phyloP scores from a whole-genome alignment of 352 stramenopile species.

The Globisporangium paddicum region DNA sequence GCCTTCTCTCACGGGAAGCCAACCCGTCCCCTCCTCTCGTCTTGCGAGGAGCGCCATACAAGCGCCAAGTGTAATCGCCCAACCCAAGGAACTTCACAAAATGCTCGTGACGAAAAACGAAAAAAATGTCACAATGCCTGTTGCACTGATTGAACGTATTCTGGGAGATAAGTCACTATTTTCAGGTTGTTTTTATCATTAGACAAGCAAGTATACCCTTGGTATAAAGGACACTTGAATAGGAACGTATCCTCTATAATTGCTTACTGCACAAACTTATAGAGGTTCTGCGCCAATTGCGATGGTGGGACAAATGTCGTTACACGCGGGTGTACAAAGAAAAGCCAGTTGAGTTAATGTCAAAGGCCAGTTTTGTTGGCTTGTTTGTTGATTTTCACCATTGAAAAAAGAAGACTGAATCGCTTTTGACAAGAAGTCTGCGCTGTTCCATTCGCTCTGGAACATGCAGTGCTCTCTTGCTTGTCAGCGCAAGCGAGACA shows the following conservation, averaged over 20 bases:
- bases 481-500: neutral
- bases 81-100: neutral
- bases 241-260: neutral
- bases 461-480: too few relatives aligned
- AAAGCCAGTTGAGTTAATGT: too few relatives aligned
- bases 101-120: constrained; percentile 1
- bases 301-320: constrained; percentile 14
- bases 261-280: neutral
- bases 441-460: neutral
- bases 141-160: too few relatives aligned
- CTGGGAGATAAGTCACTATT: too few relatives aligned
- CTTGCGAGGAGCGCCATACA: neutral
- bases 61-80: neutral
- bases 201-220: neutral
- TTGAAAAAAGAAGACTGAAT: too few relatives aligned
- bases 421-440: neutral
- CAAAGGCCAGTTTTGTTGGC: too few relatives aligned
- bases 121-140: constrained; percentile 5
- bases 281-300: neutral
- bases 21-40: neutral
- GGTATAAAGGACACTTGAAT: accelerated
- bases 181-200: neutral
- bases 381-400: too few relatives aligned
- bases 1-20: neutral
- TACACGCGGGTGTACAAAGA: constrained; percentile 2